Base-by-base conservation (phyloP, 495 filamentous ascomycete species). In the Cenococcum geophilum region DNA sequence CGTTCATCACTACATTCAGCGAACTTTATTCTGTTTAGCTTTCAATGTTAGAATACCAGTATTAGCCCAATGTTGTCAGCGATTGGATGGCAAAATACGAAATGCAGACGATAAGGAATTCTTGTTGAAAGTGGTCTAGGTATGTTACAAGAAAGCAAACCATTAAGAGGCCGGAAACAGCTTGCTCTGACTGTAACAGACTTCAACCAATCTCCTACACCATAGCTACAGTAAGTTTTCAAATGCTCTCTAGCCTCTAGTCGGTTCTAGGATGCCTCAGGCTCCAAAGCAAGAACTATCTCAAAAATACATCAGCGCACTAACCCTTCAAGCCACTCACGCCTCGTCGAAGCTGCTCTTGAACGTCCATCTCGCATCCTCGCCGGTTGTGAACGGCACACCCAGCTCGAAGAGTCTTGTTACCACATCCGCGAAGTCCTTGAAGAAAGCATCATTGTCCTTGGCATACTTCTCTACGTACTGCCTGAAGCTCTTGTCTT, bases 341-440 rank as follows among this genome's bases (percentile, higher is more conserved):
- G 5, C 40, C 54, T 64, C 56, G 27, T 70, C 67, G 49, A 70
- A 66, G 23, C 62, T 62, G 63, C 82, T 75, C 84, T 92, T 95
- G 80, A 98, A 92, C 68, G 78, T 77, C 76, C 80, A 85, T 64
- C 81, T 77, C 60, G 83, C 83, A 65, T 86, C 82, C 73, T 87
- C 79, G 64, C 80, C 80, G 69, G 73, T 82, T 66, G 80, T 73
- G 69, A 98, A 98, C 14, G 93, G 92, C 55, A 98, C 93, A 69
- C 93, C 93, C 4, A 96, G 84, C 82, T 97, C 93, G 60, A 98
- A 88, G 21, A 98, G 83, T 80, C 86, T 93, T 69, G 80, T 75
- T 58, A 89, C 78, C 55, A 86, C 92, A 9, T 85, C 84, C 6
- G 84, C 71, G 76, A 98, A 98, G 70, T 97, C 92, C 77, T 86